Base-by-base conservation (phyloP, 2,329 filamentous ascomycete species). In the Aureobasidium sp. region DNA sequence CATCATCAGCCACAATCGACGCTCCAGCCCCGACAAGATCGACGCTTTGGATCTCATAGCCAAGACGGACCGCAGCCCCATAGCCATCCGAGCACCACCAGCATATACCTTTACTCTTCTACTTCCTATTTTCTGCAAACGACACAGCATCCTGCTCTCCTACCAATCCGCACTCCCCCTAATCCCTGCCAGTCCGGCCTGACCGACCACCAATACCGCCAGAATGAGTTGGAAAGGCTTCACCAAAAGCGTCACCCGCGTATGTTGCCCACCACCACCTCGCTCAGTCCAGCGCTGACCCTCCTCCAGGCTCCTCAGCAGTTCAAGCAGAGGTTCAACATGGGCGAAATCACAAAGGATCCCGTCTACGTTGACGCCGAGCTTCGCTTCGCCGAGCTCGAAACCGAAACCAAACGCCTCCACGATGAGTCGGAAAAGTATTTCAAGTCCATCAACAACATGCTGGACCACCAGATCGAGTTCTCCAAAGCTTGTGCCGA, bases 381-480 rank as follows among this genome's bases (percentile, higher is more conserved):
- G 75, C 86, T 92, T 65, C 87, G 94, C 53, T 99, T 97, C 74
- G 82, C 91, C 67, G 94, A 99, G 78, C 84, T 99, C 66, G 94
- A 99, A 77, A 88, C 81, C 72, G 92, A 99, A 79, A 97, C 94
- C 39, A 97, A 97, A 82, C 93, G 89, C 76, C 86, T 97, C 34
- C 93, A 97, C 77, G 91, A 96, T 79, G 93, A 97, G 77, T 96
- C 91, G 62, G 89, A 92, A 76, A 97, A 96, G 79, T 99, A 99
- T 77, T 97, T 96, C 70, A 87, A 96, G 60, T 90, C 94, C 73
- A 97, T 99, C 79, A 97, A 97, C 78, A 90, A 89, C 81, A 99
- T 99, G 94, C 84, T 99, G 70, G 85, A 81, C 72, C 92, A 97
- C 78, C 94, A 99, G 79, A 97, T 99, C 77, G 93, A 96, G 74